Evolutionary conservation across 495 filamentous ascomycete species (phyloP).

Genomic region (Xylaria sp.): DNA sequence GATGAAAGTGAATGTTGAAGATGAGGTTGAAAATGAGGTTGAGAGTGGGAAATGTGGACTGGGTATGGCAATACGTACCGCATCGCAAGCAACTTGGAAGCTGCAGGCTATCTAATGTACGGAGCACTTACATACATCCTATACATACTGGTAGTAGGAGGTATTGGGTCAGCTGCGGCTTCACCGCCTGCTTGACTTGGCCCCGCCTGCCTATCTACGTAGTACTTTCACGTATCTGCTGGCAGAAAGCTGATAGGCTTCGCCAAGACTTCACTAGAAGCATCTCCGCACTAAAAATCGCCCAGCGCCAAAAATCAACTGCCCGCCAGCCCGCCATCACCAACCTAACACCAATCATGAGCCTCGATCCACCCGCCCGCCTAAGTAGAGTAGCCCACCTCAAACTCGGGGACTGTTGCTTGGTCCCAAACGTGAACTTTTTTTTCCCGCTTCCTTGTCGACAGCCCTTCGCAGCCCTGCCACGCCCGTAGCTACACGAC

Average conservation of each 20-base stretch:
- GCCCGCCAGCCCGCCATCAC: background rate
- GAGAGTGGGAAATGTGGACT: too few relatives aligned
- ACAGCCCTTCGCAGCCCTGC: background rate
- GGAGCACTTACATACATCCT: too few relatives aligned
- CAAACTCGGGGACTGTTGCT: background rate
- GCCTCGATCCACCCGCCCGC: background rate
- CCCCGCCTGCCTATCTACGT: background rate
- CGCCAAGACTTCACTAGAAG: slow-evolving; percentile 44
- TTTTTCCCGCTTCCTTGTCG: slow-evolving; percentile 24
- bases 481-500: background rate
- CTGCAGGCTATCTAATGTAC: too few relatives aligned
- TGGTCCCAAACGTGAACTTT: slow-evolving; percentile 16
- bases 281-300: slow-evolving; percentile 42
- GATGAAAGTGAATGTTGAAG: background rate
- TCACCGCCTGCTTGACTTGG: slow-evolving; percentile 12
- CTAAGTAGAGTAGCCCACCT: slow-evolving; percentile 7
- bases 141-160: too few relatives aligned
- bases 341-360: slow-evolving; percentile 33
- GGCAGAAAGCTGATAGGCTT: slow-evolving; percentile 24
- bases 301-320: slow-evolving; percentile 33
- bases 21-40: background rate
- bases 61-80: too few relatives aligned
- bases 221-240: background rate
- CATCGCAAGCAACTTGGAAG: too few relatives aligned
- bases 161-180: too few relatives aligned